phyloP scores from a whole-genome alignment of 2,329 filamentous ascomycete species.

The Didymosphaeria variabile region DNA sequence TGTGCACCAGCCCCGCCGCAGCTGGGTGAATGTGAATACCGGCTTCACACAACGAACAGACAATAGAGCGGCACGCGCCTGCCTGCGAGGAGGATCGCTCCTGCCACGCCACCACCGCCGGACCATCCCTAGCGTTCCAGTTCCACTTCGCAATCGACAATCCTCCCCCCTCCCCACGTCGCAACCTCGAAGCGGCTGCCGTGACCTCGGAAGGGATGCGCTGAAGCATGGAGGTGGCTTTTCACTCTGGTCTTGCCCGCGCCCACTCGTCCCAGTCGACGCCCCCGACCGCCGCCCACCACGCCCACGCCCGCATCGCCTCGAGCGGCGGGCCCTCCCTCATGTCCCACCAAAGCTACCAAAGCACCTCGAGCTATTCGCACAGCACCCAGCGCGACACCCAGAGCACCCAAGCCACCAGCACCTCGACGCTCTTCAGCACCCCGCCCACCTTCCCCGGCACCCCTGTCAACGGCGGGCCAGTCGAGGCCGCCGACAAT shows the following conservation, averaged over 20 bases:
- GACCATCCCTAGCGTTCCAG: conserved; percentile 6
- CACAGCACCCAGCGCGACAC: conserved; percentile 57
- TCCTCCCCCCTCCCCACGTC: neutral
- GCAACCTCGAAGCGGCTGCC: conserved; percentile 11
- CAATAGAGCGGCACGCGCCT: conserved; percentile 3
- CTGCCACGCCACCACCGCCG: conserved; percentile 12
- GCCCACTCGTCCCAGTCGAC: conserved; percentile 37
- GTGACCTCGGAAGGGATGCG: conserved; percentile 23
- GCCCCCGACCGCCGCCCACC: conserved; percentile 33
- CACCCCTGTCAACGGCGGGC: conserved; percentile 62
- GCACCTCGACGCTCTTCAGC: conserved; percentile 56
- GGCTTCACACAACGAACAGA: neutral
- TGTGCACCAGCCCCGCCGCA: conserved; percentile 1
- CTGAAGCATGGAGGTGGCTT: conserved; percentile 50
- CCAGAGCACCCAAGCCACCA: conserved; percentile 58
- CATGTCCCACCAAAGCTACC: conserved; percentile 56
- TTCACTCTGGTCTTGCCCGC: conserved; percentile 38
- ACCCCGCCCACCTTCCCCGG: conserved; percentile 43
- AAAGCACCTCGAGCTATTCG: conserved; percentile 58
- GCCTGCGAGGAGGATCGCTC: conserved; percentile 3
- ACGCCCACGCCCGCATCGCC: conserved; percentile 44
- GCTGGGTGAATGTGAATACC: neutral
- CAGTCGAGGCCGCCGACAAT: conserved; percentile 81
- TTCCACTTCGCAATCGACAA: conserved; percentile 3
- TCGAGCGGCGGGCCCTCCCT: conserved; percentile 49